A percentile compares a stretch with the other conserved stretches of the same genome.
phyloP scores from a whole-genome alignment of 2,329 filamentous ascomycete species.

The Microcera coccophila region DNA sequence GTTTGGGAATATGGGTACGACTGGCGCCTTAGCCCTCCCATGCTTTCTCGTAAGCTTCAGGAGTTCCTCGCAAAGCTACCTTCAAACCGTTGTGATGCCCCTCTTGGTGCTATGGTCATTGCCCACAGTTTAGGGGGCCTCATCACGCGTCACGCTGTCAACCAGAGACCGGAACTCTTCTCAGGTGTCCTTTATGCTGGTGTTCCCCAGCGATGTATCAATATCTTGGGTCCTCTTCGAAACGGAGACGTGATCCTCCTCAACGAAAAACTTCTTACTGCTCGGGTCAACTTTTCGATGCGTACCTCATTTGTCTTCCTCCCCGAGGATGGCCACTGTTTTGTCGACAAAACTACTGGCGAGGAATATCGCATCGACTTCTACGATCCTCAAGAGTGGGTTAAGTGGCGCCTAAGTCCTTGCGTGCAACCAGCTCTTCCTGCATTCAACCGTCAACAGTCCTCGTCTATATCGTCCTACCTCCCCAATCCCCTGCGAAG shows the following conservation, averaged over 20 bases:
- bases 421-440: slow-evolving; percentile 68
- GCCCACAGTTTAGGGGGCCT: slow-evolving; percentile 85
- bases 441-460: slow-evolving; percentile 41
- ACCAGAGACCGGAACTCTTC: slow-evolving; percentile 79
- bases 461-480: slow-evolving; percentile 45
- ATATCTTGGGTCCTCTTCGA: slow-evolving; percentile 82
- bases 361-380: slow-evolving; percentile 82
- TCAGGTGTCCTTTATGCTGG: slow-evolving; percentile 83
- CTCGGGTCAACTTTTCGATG: slow-evolving; percentile 89
- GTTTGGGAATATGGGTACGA: slow-evolving; percentile 93
- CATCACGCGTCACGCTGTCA: slow-evolving; percentile 84
- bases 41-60: slow-evolving; percentile 68
- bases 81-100: slow-evolving; percentile 61
- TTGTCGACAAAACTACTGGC: slow-evolving; percentile 76
- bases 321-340: slow-evolving; percentile 82
- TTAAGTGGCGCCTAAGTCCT: slow-evolving; percentile 71
- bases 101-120: slow-evolving; percentile 70
- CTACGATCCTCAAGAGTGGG: slow-evolving; percentile 75
- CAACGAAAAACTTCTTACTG: slow-evolving; percentile 84
- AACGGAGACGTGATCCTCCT: slow-evolving; percentile 91
- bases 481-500: slow-evolving; percentile 44
- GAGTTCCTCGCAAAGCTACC: slow-evolving; percentile 69
- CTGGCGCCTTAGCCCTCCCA: slow-evolving; percentile 80
- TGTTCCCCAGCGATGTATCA: slow-evolving; percentile 79
- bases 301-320: slow-evolving; percentile 81